Evolutionary conservation across 257 asterid species (phyloP).

Genomic region (Nicotiana attenuata): DNA sequence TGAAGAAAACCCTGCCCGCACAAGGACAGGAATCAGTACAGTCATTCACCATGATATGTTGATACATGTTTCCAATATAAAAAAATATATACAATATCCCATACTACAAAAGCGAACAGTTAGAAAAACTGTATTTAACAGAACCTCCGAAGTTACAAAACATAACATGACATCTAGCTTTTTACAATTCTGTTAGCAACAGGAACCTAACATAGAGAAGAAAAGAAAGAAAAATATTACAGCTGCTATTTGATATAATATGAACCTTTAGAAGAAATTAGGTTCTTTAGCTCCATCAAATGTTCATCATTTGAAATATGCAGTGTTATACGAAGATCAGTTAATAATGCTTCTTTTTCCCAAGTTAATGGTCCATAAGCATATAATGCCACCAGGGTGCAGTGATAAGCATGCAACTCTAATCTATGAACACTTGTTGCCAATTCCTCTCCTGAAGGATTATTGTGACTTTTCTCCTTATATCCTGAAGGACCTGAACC

Average conservation of each 20-base stretch:
- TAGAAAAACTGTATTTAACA: slow-evolving; percentile 24
- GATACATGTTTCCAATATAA: slow-evolving; percentile 21
- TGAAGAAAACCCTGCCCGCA: neutral
- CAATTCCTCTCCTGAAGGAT: slow-evolving; percentile 47
- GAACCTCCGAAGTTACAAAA: slow-evolving; percentile 30
- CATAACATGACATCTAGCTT: slow-evolving; percentile 21
- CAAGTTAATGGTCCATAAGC: slow-evolving; percentile 92
- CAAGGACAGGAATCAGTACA: slow-evolving; percentile 4
- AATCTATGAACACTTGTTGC: slow-evolving; percentile 54
- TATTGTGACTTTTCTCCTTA: slow-evolving; percentile 37
- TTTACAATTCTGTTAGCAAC: slow-evolving; percentile 32
- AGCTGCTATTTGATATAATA: slow-evolving; percentile 33
- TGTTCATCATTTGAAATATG: slow-evolving; percentile 90
- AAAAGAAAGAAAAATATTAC: slow-evolving; percentile 10
- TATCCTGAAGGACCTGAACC: slow-evolving; percentile 33
- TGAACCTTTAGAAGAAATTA: slow-evolving; percentile 51
- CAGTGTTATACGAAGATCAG: slow-evolving; percentile 80
- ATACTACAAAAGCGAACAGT: slow-evolving; percentile 9
- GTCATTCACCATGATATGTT: slow-evolving; percentile 21
- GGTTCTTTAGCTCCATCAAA: slow-evolving; percentile 72
- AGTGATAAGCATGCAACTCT: slow-evolving; percentile 78
- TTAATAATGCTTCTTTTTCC: slow-evolving; percentile 80
- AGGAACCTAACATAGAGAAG: slow-evolving; percentile 16
- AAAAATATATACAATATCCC: slow-evolving; percentile 29
- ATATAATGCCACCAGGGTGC: slow-evolving; percentile 68